A percentile compares a stretch with the other conserved stretches of the same genome.
Conservation (phyloP, 345 rosid species). For the Psidium friedrichsthalianum region DNA sequence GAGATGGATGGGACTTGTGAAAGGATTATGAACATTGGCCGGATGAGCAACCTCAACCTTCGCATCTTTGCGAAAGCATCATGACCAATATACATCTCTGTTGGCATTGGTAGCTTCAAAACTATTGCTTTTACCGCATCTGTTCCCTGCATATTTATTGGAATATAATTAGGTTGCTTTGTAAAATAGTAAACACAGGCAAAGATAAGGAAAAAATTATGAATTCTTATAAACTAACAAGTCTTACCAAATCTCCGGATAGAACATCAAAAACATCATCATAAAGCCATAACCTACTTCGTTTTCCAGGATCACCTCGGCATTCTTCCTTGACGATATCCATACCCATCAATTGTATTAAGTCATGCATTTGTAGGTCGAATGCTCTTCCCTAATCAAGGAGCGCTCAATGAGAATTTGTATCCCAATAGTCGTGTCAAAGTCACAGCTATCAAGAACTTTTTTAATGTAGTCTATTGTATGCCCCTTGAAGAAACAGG, state of each 20-base stretch:
- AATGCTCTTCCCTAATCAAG: too few species aligned
- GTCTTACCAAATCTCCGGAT: not conserved
- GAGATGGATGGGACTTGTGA: not conserved
- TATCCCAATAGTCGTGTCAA: not conserved
- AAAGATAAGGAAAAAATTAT: not conserved
- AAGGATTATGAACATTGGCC: not conserved
- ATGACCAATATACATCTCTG: not conserved
- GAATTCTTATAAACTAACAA: not conserved
- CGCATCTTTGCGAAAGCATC: not conserved
- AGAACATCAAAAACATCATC: too few species aligned
- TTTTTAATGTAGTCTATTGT: not conserved
- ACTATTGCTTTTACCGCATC: slow-evolving; percentile 1
- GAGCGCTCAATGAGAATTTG: too few species aligned
- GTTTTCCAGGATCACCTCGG: not conserved
- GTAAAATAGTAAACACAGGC: not conserved
- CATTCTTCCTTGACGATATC: too few species aligned
- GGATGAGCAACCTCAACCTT: not conserved
- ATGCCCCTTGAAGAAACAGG: not conserved
- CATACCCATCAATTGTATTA: too few species aligned
- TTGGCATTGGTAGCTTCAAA: not conserved
- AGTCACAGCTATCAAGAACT: not conserved
- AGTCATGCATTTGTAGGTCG: too few species aligned
- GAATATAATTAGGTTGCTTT: not conserved
- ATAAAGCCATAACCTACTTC: not conserved
- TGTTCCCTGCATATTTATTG: not conserved